phyloP scores from a whole-genome alignment of 305 asterid genomes.

The Solanum hybrid region DNA sequence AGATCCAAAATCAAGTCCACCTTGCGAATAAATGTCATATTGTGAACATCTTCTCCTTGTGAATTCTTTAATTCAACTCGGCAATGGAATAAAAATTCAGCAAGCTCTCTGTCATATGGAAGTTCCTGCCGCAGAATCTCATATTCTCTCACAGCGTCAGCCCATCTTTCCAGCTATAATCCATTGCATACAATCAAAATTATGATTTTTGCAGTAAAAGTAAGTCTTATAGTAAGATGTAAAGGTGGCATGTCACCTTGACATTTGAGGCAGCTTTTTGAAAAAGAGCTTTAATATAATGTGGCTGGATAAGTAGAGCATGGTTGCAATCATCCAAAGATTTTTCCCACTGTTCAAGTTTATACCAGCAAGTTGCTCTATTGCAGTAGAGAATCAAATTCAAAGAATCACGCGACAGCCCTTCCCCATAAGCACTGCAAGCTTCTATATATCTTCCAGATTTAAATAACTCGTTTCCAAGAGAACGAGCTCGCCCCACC shows the following conservation, averaged over 20 bases:
- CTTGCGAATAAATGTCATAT: slow-evolving; percentile 18
- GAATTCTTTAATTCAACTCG: slow-evolving; percentile 50
- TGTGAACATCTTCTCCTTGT: slow-evolving; percentile 24
- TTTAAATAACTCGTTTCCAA: slow-evolving; percentile 75
- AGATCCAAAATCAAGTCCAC: slow-evolving; percentile 44
- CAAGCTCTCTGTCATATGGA: slow-evolving; percentile 52
- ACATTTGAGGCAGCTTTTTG: slow-evolving; percentile 72
- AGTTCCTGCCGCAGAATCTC: slow-evolving; percentile 45
- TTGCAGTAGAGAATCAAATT: slow-evolving; percentile 81
- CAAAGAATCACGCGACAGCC: slow-evolving; percentile 57
- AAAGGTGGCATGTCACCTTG: slow-evolving; percentile 39
- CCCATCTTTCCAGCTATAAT: slow-evolving; percentile 55
- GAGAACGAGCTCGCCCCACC: slow-evolving; percentile 67
- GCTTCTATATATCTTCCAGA: slow-evolving; percentile 87
- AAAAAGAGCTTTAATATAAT: slow-evolving; percentile 82
- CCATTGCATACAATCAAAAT: neutral
- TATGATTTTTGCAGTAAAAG: neutral
- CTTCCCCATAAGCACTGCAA: slow-evolving; percentile 74
- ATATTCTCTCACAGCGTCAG: slow-evolving; percentile 59
- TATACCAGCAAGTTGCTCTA: slow-evolving; percentile 93
- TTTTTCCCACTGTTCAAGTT: slow-evolving; percentile 64
- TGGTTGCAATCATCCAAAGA: slow-evolving; percentile 80
- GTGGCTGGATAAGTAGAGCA: slow-evolving; percentile 71
- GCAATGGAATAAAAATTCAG: slow-evolving; percentile 46
- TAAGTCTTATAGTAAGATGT: neutral